Evolutionary conservation across 2,329 filamentous ascomycete species (phyloP).

Genomic region (Trichophyton simii): DNA sequence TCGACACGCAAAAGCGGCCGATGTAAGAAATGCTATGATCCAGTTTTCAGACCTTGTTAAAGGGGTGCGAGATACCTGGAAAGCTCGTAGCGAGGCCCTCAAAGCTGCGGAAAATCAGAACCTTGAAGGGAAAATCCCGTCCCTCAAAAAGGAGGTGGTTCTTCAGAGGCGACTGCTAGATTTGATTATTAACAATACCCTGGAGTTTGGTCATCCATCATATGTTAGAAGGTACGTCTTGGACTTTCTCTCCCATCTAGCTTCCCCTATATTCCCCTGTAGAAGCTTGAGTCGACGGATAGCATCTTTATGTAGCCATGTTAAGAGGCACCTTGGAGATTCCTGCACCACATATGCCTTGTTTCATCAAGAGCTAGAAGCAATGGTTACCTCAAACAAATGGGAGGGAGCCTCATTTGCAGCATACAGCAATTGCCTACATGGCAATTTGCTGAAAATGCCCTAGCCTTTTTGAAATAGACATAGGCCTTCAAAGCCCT

Average conservation of each 20-base stretch:
- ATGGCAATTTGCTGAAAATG: background rate
- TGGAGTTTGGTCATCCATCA: slow-evolving; percentile 34
- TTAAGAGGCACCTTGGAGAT: slow-evolving; percentile 11
- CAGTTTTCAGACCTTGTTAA: slow-evolving; percentile 49
- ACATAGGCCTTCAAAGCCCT: background rate
- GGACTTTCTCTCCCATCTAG: slow-evolving; percentile 5
- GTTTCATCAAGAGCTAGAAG: background rate
- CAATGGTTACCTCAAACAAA: background rate
- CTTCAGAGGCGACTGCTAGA: slow-evolving; percentile 47
- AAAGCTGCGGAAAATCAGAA: slow-evolving; percentile 47
- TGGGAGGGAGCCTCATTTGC: background rate
- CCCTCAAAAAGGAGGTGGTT: slow-evolving; percentile 45
- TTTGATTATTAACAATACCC: slow-evolving; percentile 33
- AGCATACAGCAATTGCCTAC: slow-evolving; percentile 6
- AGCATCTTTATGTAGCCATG: slow-evolving; percentile 26
- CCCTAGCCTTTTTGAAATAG: background rate
- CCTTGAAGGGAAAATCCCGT: slow-evolving; percentile 40
- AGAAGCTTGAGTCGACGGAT: slow-evolving; percentile 26
- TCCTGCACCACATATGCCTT: background rate
- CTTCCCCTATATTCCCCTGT: slow-evolving; percentile 18
- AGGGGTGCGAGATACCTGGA: slow-evolving; percentile 50
- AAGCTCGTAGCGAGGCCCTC: slow-evolving; percentile 43
- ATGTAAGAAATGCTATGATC: slow-evolving; percentile 43
- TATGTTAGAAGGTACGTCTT: slow-evolving; percentile 40
- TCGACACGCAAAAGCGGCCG: slow-evolving; percentile 36